A percentile compares a stretch with the other conserved stretches of the same genome.
phyloP scores from a whole-genome alignment of 2,329 filamentous ascomycete genomes.

The Fusarium setosum region DNA sequence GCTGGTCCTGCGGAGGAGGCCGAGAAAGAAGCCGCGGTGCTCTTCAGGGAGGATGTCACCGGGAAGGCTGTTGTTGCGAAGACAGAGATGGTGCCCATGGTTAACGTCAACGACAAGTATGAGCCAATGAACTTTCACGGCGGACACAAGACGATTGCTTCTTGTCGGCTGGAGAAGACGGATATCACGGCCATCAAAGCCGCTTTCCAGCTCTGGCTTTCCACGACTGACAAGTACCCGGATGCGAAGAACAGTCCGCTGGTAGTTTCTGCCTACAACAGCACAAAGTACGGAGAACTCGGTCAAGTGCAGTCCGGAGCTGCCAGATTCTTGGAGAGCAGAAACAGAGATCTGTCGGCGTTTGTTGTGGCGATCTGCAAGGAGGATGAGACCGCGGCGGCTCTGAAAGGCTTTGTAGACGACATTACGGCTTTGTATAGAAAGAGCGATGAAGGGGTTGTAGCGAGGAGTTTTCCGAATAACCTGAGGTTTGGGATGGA shows the following conservation, averaged over 20 bases:
- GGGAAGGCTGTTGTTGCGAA: slow-evolving; percentile 35
- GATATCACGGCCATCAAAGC: slow-evolving; percentile 23
- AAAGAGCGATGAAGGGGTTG: slow-evolving; percentile 5
- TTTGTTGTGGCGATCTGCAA: slow-evolving; percentile 23
- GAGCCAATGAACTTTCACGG: slow-evolving; percentile 42
- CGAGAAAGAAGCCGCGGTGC: slow-evolving; percentile 29
- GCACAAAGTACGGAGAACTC: slow-evolving; percentile 6
- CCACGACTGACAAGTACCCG: slow-evolving; percentile 28
- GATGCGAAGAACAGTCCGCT: slow-evolving; percentile 30
- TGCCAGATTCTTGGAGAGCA: slow-evolving; percentile 30
- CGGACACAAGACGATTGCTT: slow-evolving; percentile 44
- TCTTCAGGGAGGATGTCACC: slow-evolving; percentile 31
- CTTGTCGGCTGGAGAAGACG: slow-evolving; percentile 34
- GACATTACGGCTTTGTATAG: slow-evolving; percentile 21
- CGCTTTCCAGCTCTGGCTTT: slow-evolving; percentile 39
- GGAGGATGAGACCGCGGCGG: slow-evolving; percentile 14
- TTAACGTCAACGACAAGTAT: slow-evolving; percentile 35
- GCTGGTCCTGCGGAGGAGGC: slow-evolving; percentile 41
- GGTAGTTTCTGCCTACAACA: slow-evolving; percentile 32
- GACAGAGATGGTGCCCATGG: slow-evolving; percentile 37
- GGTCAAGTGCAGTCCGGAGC: not conserved
- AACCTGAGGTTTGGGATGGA: slow-evolving; percentile 34
- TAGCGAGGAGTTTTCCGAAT: slow-evolving; percentile 34
- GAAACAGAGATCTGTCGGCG: slow-evolving; percentile 29
- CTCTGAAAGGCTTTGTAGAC: slow-evolving; percentile 8